Evolutionary conservation across 805 yeast species (phyloP).

Genomic region (Yarrowia sp.): DNA sequence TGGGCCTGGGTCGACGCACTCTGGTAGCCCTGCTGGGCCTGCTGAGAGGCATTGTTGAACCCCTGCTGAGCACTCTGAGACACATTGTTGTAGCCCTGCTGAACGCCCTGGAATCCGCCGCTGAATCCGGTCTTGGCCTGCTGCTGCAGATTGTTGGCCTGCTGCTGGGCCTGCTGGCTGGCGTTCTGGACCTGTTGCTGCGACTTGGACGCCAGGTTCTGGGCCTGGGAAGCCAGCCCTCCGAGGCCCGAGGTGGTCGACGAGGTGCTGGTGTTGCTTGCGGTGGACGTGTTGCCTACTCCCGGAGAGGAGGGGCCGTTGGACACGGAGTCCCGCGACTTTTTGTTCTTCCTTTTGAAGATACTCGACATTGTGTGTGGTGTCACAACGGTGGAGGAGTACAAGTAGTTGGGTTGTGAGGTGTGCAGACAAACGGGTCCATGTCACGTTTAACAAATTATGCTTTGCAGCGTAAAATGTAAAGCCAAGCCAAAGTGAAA

Average conservation of each 20-base stretch:
- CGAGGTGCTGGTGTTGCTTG: too few relatives aligned
- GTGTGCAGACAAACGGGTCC: too few relatives aligned
- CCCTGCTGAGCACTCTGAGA: conserved; percentile 6
- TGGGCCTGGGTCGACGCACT: not conserved
- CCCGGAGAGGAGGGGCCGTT: conserved; percentile 18
- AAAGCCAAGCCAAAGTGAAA: conserved; percentile 11
- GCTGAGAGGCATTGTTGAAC: not conserved
- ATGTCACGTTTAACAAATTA: conserved; percentile 15
- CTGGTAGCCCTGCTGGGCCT: conserved; percentile 14
- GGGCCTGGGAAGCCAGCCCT: not conserved
- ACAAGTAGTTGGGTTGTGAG: not conserved
- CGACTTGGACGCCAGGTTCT: conserved; percentile 1
- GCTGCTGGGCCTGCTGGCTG: not conserved
- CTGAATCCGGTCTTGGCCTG: conserved; percentile 7
- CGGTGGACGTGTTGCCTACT: too few relatives aligned
- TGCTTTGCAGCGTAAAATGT: too few relatives aligned
- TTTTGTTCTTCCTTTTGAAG: conserved; percentile 39
- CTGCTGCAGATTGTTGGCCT: not conserved
- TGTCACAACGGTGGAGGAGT: conserved; percentile 1
- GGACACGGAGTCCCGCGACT: conserved; percentile 31
- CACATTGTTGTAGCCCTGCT: conserved; percentile 29
- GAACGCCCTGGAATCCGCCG: not conserved
- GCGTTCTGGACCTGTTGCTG: not conserved
- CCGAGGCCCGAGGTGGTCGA: not conserved
- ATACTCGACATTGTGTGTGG: conserved; percentile 34